phyloP scores from a whole-genome alignment of 2,329 filamentous ascomycete species.

The Dendrostoma leiphaemia region DNA sequence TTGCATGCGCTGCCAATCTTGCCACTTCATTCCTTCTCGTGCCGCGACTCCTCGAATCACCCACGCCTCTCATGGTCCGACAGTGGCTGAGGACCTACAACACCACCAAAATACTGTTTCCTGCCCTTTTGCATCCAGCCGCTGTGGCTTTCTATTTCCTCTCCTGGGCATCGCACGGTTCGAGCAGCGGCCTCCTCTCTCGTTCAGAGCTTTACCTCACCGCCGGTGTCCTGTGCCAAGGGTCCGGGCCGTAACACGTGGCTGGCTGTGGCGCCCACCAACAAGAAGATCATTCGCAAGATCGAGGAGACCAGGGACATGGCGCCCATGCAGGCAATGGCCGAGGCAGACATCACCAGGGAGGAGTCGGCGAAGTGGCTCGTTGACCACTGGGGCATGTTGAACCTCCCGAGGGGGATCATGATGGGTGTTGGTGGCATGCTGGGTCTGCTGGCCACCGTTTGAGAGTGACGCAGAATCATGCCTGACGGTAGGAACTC shows the following conservation, averaged over 20 bases:
- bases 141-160: constrained; percentile 43
- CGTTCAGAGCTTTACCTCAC: constrained; percentile 42
- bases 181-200: constrained; percentile 21
- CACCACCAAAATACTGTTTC: constrained; percentile 37
- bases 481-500: too few species aligned
- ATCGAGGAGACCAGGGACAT: constrained; percentile 35
- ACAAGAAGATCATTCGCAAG: constrained; percentile 45
- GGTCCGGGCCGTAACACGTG: constrained; percentile 53
- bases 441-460: neutral
- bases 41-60: constrained; percentile 54
- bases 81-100: constrained; percentile 51
- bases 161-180: constrained; percentile 32
- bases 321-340: constrained; percentile 33
- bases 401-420: constrained; percentile 39
- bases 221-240: constrained; percentile 43
- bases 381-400: constrained; percentile 53
- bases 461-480: neutral
- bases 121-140: constrained; percentile 37
- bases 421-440: constrained; percentile 25
- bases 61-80: constrained; percentile 50
- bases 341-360: constrained; percentile 33
- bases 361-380: constrained; percentile 48
- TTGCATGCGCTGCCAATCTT: constrained; percentile 37
- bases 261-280: constrained; percentile 43
- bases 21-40: constrained; percentile 42